Conservation (phyloP, 371 early-diverging fungal genomes). For the Lichtheimia hyalospora region DNA sequence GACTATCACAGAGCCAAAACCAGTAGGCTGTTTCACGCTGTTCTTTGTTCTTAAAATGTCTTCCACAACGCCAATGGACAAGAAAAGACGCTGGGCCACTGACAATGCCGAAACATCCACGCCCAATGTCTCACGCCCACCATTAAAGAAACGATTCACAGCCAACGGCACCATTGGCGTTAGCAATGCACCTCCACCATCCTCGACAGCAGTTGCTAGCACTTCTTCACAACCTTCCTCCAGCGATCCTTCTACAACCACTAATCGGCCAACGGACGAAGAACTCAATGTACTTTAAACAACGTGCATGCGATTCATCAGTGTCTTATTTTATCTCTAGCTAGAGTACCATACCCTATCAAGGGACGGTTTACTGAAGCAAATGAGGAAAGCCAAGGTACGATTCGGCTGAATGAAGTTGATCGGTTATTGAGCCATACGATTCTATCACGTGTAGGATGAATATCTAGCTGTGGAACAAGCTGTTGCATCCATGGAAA, state of each 20-base stretch:
- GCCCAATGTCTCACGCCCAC: conserved; percentile 14
- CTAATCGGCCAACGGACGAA: conserved; percentile 1
- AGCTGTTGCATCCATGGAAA: neutral
- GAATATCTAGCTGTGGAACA: neutral
- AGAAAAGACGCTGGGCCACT: conserved; percentile 13
- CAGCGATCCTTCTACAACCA: neutral
- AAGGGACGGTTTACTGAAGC: conserved; percentile 14
- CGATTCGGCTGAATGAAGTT: neutral
- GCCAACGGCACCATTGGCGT: conserved; percentile 8
- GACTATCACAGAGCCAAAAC: too few species aligned
- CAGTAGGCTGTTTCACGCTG: neutral
- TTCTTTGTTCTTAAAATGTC: conserved; percentile 8
- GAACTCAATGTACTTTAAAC: conserved; percentile 2
- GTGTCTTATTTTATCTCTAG: too few species aligned
- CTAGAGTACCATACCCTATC: neutral
- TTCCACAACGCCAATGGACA: conserved; percentile 10
- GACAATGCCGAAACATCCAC: conserved; percentile 7
- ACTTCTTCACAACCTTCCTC: neutral
- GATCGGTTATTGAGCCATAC: neutral
- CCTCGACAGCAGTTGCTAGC: neutral
- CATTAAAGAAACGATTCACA: conserved; percentile 28
- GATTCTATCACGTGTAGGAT: neutral
- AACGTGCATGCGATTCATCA: neutral
- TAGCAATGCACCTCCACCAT: neutral
- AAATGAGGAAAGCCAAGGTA: conserved; percentile 20